Evolutionary conservation across 805 yeast species (phyloP), one percentile per base, ranked within the genome.

Genomic region (Starmerella floricola): DNA sequence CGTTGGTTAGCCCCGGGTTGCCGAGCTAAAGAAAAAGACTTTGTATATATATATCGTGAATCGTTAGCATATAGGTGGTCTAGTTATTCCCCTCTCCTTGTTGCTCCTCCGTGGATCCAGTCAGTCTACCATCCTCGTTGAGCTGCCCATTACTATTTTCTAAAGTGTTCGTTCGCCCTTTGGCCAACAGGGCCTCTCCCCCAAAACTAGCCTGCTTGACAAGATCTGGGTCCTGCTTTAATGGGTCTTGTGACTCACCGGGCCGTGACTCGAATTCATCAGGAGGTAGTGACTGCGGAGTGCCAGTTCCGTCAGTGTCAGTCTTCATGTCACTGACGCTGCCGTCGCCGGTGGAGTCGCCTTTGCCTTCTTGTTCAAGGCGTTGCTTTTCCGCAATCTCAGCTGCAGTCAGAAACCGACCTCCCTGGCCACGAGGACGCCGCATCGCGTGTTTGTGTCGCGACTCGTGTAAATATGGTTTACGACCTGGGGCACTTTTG

Each of bases 391-490:
- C 79, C 11, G 74, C 78, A 34, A 73, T 79, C 49, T 74, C 83
- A 10, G 95, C 94, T 12, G 97, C 95, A 1, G 99, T 91, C 46
- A 91, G 64, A 53, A 91, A 91, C 47, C 99, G 69, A 6, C 99
- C 99, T 26, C 98, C 98, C 64, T 91, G 97, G 21, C 99, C 99
- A 54, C 99, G 75, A 13, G 98, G 97, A 60, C 99, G 74, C 58
- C 97, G 73, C 98, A 91, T 91, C 2, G 99, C 99, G 61, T 91
- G 99, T 60, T 91, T 88, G 61, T 91, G 99, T 55, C 99, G 72
- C 16, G 95, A 84, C 62, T 91, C 98, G 59, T 91, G 99, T 38
- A 91, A 62, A 61, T 93, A 88, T 11, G 97, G 96, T 58, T 80
- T 79, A 54, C 97, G 74, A 15, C 93, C 93, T 49, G 94, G 73